Evolutionary conservation across 2,329 filamentous ascomycete species (phyloP).

Genomic region (Colletotrichum sublineola): DNA sequence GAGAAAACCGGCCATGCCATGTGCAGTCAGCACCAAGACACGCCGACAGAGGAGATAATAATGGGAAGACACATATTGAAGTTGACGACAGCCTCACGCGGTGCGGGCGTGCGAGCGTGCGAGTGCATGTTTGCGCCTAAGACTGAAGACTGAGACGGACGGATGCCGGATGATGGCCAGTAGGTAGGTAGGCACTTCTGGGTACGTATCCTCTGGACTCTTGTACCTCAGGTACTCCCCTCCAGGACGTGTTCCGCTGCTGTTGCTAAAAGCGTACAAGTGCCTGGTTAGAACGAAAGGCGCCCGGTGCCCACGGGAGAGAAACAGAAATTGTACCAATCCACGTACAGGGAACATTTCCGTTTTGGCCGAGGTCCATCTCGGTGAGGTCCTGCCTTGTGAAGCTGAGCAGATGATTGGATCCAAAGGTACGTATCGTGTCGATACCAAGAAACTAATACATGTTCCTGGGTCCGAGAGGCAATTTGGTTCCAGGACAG

Average conservation of each 20-base stretch:
- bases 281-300: constrained; percentile 19
- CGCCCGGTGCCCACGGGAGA: background rate
- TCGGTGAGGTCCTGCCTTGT: background rate
- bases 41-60: background rate
- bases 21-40: constrained; percentile 14
- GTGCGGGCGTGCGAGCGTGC: background rate
- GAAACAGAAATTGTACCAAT: background rate
- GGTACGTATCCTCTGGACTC: background rate
- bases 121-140: constrained; percentile 32
- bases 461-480: background rate
- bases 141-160: constrained; percentile 39
- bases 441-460: too few relatives aligned
- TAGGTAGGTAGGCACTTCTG: background rate
- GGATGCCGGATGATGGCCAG: constrained; percentile 11
- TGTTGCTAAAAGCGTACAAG: constrained; percentile 19
- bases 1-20: constrained; percentile 5
- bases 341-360: constrained; percentile 17
- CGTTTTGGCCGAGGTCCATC: constrained; percentile 10
- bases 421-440: too few relatives aligned
- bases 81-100: constrained; percentile 16
- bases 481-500: constrained; percentile 1
- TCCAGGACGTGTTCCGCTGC: background rate
- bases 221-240: background rate
- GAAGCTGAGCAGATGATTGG: too few relatives aligned
- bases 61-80: background rate